A percentile compares a stretch with the other conserved stretches of the same genome.
phyloP scores from a whole-genome alignment of 1,284 basidiomycete genomes.

The Tilletia walkeri region DNA sequence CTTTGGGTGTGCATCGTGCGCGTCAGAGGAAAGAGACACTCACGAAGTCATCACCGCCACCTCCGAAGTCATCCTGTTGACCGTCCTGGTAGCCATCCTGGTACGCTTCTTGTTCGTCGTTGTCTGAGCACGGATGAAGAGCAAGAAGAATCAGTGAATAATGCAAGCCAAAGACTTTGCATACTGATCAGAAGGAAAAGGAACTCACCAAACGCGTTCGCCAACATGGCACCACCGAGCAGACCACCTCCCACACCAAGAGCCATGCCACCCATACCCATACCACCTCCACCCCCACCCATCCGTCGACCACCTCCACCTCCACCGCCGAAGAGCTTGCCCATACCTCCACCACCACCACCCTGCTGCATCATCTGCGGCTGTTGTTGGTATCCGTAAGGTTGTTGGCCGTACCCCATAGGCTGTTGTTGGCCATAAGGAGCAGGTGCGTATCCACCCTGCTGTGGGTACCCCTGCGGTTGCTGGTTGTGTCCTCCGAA shows the following conservation, averaged over 20 bases:
- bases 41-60: slow-evolving; percentile 25
- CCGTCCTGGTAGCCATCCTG: slow-evolving; percentile 49
- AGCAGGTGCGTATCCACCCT: slow-evolving; percentile 10
- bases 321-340: neutral
- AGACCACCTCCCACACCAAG: slow-evolving; percentile 44
- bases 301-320: slow-evolving; percentile 24
- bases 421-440: slow-evolving; percentile 21
- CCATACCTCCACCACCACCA: slow-evolving; percentile 16
- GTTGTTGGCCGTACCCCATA: slow-evolving; percentile 28
- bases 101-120: slow-evolving; percentile 46
- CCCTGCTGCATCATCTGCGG: slow-evolving; percentile 18
- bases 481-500: slow-evolving; percentile 19
- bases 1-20: too few species aligned
- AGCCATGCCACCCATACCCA: slow-evolving; percentile 33
- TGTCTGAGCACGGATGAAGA: slow-evolving; percentile 13
- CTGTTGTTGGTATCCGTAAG: slow-evolving; percentile 28
- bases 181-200: neutral
- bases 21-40: slow-evolving; percentile 20
- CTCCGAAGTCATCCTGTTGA: slow-evolving; percentile 23
- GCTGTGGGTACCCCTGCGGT: slow-evolving; percentile 16
- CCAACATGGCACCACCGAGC: slow-evolving; percentile 21
- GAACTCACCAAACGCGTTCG: slow-evolving; percentile 24
- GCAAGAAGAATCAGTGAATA: neutral
- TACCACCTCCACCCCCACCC: slow-evolving; percentile 27
- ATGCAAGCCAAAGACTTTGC: neutral